Evolutionary conservation across 805 yeast genomes (phyloP).

Genomic region (Myxozyma geophila): DNA sequence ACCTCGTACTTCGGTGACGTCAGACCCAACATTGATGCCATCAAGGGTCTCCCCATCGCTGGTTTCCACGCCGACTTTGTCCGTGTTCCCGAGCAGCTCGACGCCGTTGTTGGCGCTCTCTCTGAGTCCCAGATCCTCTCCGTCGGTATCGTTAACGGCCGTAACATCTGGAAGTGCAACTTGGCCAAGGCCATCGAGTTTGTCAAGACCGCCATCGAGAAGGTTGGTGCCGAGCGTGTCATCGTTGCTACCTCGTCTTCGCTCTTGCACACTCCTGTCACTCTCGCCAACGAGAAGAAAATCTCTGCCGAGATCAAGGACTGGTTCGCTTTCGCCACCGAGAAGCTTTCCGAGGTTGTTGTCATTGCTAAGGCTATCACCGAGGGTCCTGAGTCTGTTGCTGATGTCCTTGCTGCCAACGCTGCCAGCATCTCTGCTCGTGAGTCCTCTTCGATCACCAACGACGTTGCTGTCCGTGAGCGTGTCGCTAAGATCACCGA

Average conservation of each 20-base stretch:
- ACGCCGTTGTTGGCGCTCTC: conserved; percentile 71
- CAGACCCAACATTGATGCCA: conserved; percentile 90
- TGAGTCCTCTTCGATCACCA: conserved; percentile 83
- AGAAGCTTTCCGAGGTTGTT: conserved; percentile 91
- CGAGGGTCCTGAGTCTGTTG: conserved; percentile 69
- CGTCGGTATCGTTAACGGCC: conserved; percentile 97
- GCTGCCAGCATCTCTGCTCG: conserved; percentile 85
- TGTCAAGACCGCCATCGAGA: conserved; percentile 80
- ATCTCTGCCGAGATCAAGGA: conserved; percentile 86
- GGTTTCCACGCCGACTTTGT: conserved; percentile 97
- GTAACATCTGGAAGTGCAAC: conserved; percentile 99
- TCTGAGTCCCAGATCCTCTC: conserved; percentile 77
- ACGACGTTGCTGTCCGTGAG: conserved; percentile 85
- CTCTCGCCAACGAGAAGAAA: conserved; percentile 88
- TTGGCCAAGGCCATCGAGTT: conserved; percentile 81
- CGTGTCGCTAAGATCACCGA: conserved; percentile 76
- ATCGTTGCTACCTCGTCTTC: conserved; percentile 95
- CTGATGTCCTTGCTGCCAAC: conserved; percentile 80
- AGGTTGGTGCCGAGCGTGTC: conserved; percentile 85
- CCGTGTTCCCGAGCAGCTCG: conserved; percentile 95
- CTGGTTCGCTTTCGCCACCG: conserved; percentile 98
- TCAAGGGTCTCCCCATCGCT: conserved; percentile 87
- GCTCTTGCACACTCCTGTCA: conserved; percentile 97
- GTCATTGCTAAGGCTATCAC: conserved; percentile 84
- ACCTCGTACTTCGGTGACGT: conserved; percentile 98